A percentile compares a stretch with the other conserved stretches of the same genome.
These are phyloP conservation scores for Akanthomyces lecanii DNA, from an alignment of 2,329 filamentous ascomycete species.

Conservation along the genomic window DNA sequence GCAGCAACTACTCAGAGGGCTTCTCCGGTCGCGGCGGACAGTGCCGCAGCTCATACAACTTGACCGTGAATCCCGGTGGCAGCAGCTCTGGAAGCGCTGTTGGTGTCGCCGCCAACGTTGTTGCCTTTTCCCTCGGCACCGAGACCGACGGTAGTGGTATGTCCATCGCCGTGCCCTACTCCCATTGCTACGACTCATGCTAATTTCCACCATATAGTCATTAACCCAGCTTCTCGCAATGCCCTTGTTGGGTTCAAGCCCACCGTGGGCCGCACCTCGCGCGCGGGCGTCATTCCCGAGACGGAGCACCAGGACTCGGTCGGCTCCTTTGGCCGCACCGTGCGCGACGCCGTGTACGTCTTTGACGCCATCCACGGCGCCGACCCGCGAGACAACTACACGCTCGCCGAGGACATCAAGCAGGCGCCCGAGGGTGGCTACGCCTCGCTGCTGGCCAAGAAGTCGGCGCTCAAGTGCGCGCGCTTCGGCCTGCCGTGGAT, in stretches of 20 bases:
- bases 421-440: constrained; percentile 53
- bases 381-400: constrained; percentile 63
- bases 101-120: constrained; percentile 59
- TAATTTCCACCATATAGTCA: constrained; percentile 40
- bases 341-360: constrained; percentile 63
- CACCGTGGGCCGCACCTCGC: constrained; percentile 67
- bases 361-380: constrained; percentile 65
- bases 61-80: constrained; percentile 64
- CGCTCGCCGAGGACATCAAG: constrained; percentile 49
- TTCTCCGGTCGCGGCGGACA: constrained; percentile 63
- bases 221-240: constrained; percentile 67
- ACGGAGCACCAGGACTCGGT: constrained; percentile 65
- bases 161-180: constrained; percentile 17
- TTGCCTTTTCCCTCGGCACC: constrained; percentile 64
- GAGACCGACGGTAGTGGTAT: constrained; percentile 66
- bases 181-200: background rate
- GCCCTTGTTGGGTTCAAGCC: constrained; percentile 70
- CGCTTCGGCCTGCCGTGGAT: constrained; percentile 69
- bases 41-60: constrained; percentile 61
- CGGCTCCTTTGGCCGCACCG: constrained; percentile 62
- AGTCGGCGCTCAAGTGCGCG: constrained; percentile 51
- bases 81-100: constrained; percentile 63
- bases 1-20: constrained; percentile 63
- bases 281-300: constrained; percentile 61
- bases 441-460: constrained; percentile 50